Conservation (phyloP, 2,329 filamentous ascomycete genomes). For the Ilyonectria mors-panacis region DNA sequence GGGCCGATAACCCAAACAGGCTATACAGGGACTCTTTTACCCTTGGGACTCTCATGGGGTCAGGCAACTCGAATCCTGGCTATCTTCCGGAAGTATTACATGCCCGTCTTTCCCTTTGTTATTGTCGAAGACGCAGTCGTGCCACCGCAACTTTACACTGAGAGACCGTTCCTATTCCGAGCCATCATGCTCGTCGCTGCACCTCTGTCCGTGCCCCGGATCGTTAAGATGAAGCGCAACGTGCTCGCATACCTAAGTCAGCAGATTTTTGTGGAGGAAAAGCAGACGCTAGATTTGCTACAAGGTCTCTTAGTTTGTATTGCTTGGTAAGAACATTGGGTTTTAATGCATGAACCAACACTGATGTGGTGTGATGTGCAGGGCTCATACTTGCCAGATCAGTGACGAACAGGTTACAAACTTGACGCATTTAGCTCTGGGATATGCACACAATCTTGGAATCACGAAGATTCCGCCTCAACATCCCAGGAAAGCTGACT, state of each 20-base stretch:
- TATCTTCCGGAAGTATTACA: slow-evolving; percentile 52
- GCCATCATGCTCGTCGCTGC: slow-evolving; percentile 57
- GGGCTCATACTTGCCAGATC: slow-evolving; percentile 55
- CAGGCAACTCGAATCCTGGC: slow-evolving; percentile 55
- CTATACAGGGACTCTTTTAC: slow-evolving; percentile 32
- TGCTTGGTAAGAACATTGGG: slow-evolving; percentile 56
- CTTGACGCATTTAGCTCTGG: slow-evolving; percentile 58
- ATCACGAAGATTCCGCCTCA: slow-evolving; percentile 46
- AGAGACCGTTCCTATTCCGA: slow-evolving; percentile 58
- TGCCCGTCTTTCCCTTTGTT: slow-evolving; percentile 58
- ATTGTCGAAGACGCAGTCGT: slow-evolving; percentile 49
- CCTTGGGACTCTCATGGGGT: slow-evolving; percentile 57
- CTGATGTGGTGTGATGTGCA: slow-evolving; percentile 27
- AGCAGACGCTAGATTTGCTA: slow-evolving; percentile 60
- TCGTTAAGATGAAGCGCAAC: slow-evolving; percentile 59
- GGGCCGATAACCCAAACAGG: slow-evolving; percentile 2
- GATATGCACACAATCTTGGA: slow-evolving; percentile 59
- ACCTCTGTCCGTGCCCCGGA: slow-evolving; percentile 45
- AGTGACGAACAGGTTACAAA: slow-evolving; percentile 55
- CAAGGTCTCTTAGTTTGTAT: slow-evolving; percentile 63
- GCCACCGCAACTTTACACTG: slow-evolving; percentile 49
- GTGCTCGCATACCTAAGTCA: slow-evolving; percentile 60
- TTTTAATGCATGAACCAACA: slow-evolving; percentile 1
- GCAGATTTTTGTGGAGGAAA: slow-evolving; percentile 58
- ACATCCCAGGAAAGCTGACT: slow-evolving; percentile 27